Base-by-base conservation (phyloP, 2,329 filamentous ascomycete species). In the Stagonosporopsis chrysanthemi region DNA sequence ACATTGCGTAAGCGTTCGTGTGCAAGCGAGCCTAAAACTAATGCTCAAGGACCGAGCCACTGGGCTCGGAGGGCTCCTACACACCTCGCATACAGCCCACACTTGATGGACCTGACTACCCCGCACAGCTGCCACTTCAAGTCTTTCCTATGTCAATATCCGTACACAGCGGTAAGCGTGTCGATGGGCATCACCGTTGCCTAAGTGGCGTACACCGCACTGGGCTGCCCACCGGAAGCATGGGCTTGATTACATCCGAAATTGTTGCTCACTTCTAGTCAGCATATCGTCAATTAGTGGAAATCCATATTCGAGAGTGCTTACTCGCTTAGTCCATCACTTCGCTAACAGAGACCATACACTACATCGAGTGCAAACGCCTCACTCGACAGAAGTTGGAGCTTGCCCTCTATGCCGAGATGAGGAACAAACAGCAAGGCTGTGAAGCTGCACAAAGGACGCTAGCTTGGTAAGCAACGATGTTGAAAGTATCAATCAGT, bases 1-100 rank as follows among this genome's bases (percentile, higher is more conserved):
- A 38, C 26, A 33, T 49, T 43, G 51, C 55, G 41, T 50, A 51
- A 40, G 44, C 42, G 8, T 52, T 44, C 44, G 44, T 23, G 6
- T 28, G 56, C 50, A 42, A 26, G 31, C 35, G 49, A 59, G 56
- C 49, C 31, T 49, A 38, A 55, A 60, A 48, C 60, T 57, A 62
- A 62, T 58, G 60, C 62, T 59, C 56, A 58, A 63, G 19, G 28
- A 51, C 45, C 52, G 56, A 55, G 50, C 58, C 44, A 55, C 45
- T 46, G 49, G 52, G 15, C n/a, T 26, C 14, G 40, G n/a, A n/a
- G 14, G 40, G 15, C 26, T 43, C 5, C 9, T 11, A 28, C 6
- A 15, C 22, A 14, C 23, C 9, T 28, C n/a, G n/a, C 40, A 19
- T 43, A 8, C 40, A 17, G 24, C 7, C 15, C 15, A 29, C 23